These are phyloP conservation scores for Silene noctiflora DNA, from an alignment of 179 eudicot species.

Conservation along the genomic window DNA sequence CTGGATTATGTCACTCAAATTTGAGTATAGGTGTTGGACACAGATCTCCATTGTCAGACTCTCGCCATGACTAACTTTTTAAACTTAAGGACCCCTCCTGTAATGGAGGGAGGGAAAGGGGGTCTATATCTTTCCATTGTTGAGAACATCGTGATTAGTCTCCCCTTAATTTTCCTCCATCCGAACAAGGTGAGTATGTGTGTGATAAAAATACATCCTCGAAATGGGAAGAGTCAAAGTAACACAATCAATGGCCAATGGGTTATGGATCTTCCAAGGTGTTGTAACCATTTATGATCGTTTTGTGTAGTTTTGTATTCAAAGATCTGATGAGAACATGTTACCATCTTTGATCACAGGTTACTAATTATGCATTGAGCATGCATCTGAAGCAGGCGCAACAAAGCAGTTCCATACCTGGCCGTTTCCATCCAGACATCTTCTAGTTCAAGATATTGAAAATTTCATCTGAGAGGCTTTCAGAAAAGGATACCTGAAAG, in stretches of 20 bases:
- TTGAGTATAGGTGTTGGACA: too few species aligned
- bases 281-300: background rate
- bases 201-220: too few species aligned
- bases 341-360: slow-evolving; percentile 27
- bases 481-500: background rate
- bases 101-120: too few species aligned
- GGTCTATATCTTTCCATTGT: too few species aligned
- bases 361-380: slow-evolving; percentile 48
- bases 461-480: background rate
- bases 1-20: too few species aligned
- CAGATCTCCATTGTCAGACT: too few species aligned
- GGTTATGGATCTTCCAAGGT: background rate
- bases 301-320: background rate
- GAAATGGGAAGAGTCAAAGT: too few species aligned
- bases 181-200: background rate
- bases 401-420: slow-evolving; percentile 41
- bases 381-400: slow-evolving; percentile 57
- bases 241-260: background rate
- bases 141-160: background rate
- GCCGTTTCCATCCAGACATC: slow-evolving; percentile 44
- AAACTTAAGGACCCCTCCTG: too few species aligned
- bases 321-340: background rate
- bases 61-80: too few species aligned
- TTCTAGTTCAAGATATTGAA: slow-evolving; percentile 30
- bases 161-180: background rate